phyloP scores from a whole-genome alignment of 306 rosid species.

The Alnus rubra region DNA sequence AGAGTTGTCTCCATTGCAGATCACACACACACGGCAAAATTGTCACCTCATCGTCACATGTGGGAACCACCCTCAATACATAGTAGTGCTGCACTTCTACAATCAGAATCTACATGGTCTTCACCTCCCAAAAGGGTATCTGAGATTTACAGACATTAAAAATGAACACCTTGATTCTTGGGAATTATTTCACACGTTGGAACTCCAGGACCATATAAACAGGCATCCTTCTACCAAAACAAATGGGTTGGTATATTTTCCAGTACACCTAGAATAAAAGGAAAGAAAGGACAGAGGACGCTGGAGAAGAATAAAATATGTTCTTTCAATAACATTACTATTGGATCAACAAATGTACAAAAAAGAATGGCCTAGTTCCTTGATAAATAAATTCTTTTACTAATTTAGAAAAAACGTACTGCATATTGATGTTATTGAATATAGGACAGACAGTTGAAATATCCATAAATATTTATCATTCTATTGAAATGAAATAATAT shows the following conservation, averaged over 20 bases:
- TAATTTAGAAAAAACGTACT: background rate
- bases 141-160: background rate
- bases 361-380: background rate
- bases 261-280: background rate
- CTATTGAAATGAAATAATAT: too few relatives aligned
- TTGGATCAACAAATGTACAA: background rate
- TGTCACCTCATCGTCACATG: background rate
- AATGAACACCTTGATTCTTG: background rate
- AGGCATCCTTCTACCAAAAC: conserved; percentile 1
- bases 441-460: background rate
- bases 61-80: too few relatives aligned
- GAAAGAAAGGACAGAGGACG: background rate
- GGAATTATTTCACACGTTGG: background rate
- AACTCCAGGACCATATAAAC: background rate
- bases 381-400: background rate
- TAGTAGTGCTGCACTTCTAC: background rate
- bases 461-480: too few relatives aligned
- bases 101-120: background rate
- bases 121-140: background rate
- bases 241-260: background rate
- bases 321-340: background rate
- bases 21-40: background rate
- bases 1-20: too few relatives aligned
- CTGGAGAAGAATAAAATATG: background rate
- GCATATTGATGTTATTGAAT: background rate